Evolutionary conservation across 176 grass and related monocot genomes (phyloP), one percentile per base, ranked within the genome.

Genomic region (Miscanthus lutarioriparius): DNA sequence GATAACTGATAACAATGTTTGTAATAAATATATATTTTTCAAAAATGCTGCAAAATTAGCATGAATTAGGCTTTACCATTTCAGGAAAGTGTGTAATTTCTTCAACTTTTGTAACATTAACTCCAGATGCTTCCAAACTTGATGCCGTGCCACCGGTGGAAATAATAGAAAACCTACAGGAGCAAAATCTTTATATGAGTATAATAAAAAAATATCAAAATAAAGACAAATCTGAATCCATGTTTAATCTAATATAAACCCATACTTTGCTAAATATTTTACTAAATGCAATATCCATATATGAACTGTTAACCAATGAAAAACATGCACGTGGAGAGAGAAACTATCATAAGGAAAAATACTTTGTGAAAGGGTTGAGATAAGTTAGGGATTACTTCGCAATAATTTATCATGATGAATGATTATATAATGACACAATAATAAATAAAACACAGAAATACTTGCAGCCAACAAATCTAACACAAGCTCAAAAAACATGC

Each of bases 51-150:
- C 22, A 47, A 33, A 67, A n/a, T 54, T 32, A 70, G 49, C 0
- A 58, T 44, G 22, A 84, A 72, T 12, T 88, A 76, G 59, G 30
- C 27, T 85, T 91, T 84, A 98, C 96, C 96, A 98, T 98, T 87
- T 98, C 96, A 79, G 96, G 96, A 61, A 98, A 98, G 75, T 95
- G 78, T 48, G 96, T 98, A 35, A 98, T 91, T 63, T 93, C 83
- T 89, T 98, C 96, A 85, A 98, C 96, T 89, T 93, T 93, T 4
- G 91, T 98, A 33, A 98, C 92, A 77, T 80, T 78, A 28, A 95
- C 72, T 66, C 96, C 96, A 72, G 92, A 89, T 93, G 92, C 75
- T 88, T 90, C 91, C 61, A 98, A 81, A 75, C 89, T 84, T 67
- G 91, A 88, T 58, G 96, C 92, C 30, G 92, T 98, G 49, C 93